Evolutionary conservation across 148 eudicot species (phyloP).

Genomic region (Cornus controversa): DNA sequence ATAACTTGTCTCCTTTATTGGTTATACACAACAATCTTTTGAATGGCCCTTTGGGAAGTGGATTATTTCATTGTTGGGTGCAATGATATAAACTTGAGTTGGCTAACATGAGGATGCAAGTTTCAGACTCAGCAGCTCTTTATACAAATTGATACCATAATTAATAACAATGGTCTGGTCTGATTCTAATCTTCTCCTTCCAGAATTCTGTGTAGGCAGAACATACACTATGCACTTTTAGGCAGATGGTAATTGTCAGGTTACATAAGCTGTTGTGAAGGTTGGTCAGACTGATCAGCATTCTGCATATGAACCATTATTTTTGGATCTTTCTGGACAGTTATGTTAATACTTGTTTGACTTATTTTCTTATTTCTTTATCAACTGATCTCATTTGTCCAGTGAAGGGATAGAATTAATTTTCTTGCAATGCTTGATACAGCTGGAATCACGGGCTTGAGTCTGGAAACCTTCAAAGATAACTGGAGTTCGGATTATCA

Average conservation of each 20-base stretch:
- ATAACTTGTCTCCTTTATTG: too few relatives aligned
- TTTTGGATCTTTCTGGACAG: background rate
- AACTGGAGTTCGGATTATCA: constrained; percentile 90
- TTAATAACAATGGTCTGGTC: too few relatives aligned
- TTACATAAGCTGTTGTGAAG: background rate
- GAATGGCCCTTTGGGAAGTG: too few relatives aligned
- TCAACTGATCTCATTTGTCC: background rate
- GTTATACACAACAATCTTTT: too few relatives aligned
- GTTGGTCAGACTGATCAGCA: background rate
- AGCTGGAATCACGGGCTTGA: constrained; percentile 95
- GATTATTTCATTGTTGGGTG: too few relatives aligned
- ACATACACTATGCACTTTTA: background rate
- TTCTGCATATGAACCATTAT: background rate
- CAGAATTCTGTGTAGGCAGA: too few relatives aligned
- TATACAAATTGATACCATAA: too few relatives aligned
- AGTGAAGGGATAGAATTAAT: background rate
- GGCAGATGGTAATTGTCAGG: background rate
- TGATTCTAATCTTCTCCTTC: too few relatives aligned
- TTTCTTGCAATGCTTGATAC: constrained; percentile 28
- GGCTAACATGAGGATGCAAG: too few relatives aligned
- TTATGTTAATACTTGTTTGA: background rate
- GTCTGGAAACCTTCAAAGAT: constrained; percentile 67
- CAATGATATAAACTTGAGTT: too few relatives aligned
- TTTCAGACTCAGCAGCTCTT: too few relatives aligned
- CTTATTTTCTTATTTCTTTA: background rate